Percentiles rank a stretch among this genome's conserved stretches.
phyloP scores from a whole-genome alignment of 2,329 filamentous ascomycete genomes.

The Neonectria sp. region DNA sequence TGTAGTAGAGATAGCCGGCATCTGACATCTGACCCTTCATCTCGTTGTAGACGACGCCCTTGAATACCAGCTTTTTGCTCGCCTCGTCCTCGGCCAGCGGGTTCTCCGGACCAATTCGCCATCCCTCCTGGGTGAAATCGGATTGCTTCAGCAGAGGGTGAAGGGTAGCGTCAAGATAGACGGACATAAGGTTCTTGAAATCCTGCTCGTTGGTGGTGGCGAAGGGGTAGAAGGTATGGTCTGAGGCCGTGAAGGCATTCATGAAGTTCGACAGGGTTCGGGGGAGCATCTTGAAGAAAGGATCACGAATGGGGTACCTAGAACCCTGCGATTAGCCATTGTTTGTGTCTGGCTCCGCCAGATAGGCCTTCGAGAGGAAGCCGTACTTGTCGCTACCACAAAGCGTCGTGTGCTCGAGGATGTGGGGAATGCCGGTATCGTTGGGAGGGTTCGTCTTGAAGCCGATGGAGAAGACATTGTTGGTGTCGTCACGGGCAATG shows the following conservation, averaged over 20 bases:
- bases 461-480: conserved; percentile 99
- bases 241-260: conserved; percentile 97
- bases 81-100: conserved; percentile 72
- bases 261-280: conserved; percentile 99
- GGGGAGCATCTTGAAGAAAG: conserved; percentile 99
- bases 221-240: conserved; percentile 98
- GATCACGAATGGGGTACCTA: conserved; percentile 96
- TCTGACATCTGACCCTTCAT: conserved; percentile 99
- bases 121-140: conserved; percentile 97
- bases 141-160: conserved; percentile 90
- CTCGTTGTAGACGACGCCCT: conserved; percentile 98
- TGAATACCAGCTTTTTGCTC: conserved; percentile 86
- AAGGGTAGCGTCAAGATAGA: conserved; percentile 95
- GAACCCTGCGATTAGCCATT: conserved; percentile 47
- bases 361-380: neutral
- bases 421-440: conserved; percentile 96
- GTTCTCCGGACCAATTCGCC: conserved; percentile 95
- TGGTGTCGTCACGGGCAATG: conserved; percentile 93
- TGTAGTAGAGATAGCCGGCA: conserved; percentile 95
- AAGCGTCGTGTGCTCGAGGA: conserved; percentile 96
- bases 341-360: neutral
- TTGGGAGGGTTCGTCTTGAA: conserved; percentile 99
- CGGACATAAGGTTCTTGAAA: conserved; percentile 95
- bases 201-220: conserved; percentile 97
- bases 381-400: conserved; percentile 93